Evolutionary conservation across 169 alveolate genomes (phyloP).

Genomic region (Plasmodium coatneyi): DNA sequence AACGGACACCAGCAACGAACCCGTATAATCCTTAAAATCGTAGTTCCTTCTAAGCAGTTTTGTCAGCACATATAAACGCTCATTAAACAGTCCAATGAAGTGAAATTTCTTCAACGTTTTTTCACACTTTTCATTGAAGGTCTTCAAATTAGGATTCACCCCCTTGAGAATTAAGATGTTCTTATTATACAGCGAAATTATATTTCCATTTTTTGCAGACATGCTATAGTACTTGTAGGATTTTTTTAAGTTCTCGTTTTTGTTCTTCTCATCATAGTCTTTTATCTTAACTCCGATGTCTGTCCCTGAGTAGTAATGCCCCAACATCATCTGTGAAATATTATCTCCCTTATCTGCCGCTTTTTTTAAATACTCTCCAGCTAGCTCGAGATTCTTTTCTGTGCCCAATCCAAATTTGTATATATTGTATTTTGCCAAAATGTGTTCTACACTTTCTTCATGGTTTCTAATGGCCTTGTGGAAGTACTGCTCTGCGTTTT

Average conservation of each 20-base stretch:
- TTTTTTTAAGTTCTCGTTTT: constrained; percentile 79
- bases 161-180: constrained; percentile 89
- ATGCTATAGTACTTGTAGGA: constrained; percentile 86
- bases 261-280: constrained; percentile 80
- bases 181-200: constrained; percentile 87
- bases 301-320: constrained; percentile 90
- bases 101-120: constrained; percentile 79
- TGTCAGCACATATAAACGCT: constrained; percentile 56
- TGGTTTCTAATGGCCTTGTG: constrained; percentile 50
- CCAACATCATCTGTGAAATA: constrained; percentile 87
- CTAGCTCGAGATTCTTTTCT: constrained; percentile 81
- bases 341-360: constrained; percentile 90
- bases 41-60: constrained; percentile 75
- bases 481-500: constrained; percentile 62
- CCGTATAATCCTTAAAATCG: constrained; percentile 82
- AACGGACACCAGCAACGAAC: constrained; percentile 84
- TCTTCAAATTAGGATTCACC: constrained; percentile 78
- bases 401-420: constrained; percentile 85
- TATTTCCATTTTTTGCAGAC: constrained; percentile 88
- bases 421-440: constrained; percentile 80
- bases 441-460: constrained; percentile 43
- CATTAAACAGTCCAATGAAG: constrained; percentile 78
- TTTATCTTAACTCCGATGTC: constrained; percentile 85
- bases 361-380: constrained; percentile 84
- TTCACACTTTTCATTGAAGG: constrained; percentile 82